Evolutionary conservation across 2,329 filamentous ascomycete genomes (phyloP).

Genomic region (Pseudocercospora pini-densiflorae): DNA sequence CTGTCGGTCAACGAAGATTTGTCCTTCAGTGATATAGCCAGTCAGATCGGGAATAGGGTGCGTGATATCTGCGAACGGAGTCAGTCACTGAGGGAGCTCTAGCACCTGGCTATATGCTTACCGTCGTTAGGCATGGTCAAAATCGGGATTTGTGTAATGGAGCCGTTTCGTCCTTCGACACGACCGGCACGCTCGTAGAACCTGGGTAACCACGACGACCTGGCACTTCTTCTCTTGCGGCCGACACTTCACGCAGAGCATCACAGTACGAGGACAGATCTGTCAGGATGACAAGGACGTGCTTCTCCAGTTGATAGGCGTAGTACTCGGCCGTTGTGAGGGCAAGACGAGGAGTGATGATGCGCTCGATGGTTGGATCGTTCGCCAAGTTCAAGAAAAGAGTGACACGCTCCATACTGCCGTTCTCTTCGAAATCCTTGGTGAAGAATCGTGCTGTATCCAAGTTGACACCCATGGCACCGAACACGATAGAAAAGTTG

Average conservation of each 20-base stretch:
- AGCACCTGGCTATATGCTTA: conserved; percentile 39
- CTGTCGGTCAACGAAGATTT: conserved; percentile 95
- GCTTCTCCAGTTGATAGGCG: conserved; percentile 99
- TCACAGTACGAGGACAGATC: conserved; percentile 99
- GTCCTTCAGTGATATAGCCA: conserved; percentile 98
- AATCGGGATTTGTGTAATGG: conserved; percentile 98
- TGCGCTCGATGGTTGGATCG: conserved; percentile 99
- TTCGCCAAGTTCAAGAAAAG: conserved; percentile 99
- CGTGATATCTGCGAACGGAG: conserved; percentile 72
- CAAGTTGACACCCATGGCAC: conserved; percentile 99
- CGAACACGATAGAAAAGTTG: conserved; percentile 99
- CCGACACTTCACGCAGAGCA: conserved; percentile 96
- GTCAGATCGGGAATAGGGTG: conserved; percentile 99
- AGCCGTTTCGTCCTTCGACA: conserved; percentile 95
- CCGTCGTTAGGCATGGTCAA: conserved; percentile 99
- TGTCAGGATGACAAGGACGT: conserved; percentile 97
- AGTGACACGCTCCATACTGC: conserved; percentile 94
- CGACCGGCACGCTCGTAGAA: conserved; percentile 99
- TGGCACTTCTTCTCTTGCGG: conserved; percentile 96
- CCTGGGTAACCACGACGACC: conserved; percentile 99
- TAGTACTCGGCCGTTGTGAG: conserved; percentile 99
- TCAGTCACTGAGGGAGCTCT: conserved; percentile 13
- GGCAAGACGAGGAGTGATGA: conserved; percentile 97
- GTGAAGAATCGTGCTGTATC: conserved; percentile 99
- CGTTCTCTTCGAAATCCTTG: conserved; percentile 98